A percentile compares a stretch with the other conserved stretches of the same genome.
These are phyloP conservation scores for Naumovozyma dairenensis DNA, from an alignment of 805 yeast genomes.

Conservation along the genomic window DNA sequence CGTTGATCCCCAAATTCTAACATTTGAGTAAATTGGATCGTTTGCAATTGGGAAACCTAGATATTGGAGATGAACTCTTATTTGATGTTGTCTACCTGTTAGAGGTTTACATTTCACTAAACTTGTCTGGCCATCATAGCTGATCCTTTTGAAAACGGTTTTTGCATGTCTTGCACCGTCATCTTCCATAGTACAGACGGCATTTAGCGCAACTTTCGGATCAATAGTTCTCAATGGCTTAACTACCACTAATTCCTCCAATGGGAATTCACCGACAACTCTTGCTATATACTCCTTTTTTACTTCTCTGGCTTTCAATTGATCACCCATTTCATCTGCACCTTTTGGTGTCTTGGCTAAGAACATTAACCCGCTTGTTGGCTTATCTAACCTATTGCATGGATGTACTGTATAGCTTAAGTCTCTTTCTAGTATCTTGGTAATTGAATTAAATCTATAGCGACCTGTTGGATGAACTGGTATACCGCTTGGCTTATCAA, in stretches of 20 bases:
- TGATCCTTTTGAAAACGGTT: constrained; percentile 57
- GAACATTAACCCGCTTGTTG: constrained; percentile 91
- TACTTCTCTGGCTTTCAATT: constrained; percentile 63
- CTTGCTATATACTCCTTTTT: constrained; percentile 77
- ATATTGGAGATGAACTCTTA: constrained; percentile 82
- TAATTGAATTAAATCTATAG: constrained; percentile 63
- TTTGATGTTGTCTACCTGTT: constrained; percentile 94
- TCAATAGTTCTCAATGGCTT: constrained; percentile 60
- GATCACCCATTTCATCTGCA: constrained; percentile 67
- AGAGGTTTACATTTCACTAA: constrained; percentile 76
- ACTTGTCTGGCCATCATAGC: constrained; percentile 53
- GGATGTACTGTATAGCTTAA: constrained; percentile 61
- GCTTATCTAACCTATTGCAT: constrained; percentile 79
- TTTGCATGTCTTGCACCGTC: constrained; percentile 50
- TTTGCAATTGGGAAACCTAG: constrained; percentile 87
- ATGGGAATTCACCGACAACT: constrained; percentile 83
- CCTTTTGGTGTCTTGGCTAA: constrained; percentile 73
- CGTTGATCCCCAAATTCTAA: constrained; percentile 64
- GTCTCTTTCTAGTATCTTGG: constrained; percentile 68
- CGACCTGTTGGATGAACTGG: constrained; percentile 96
- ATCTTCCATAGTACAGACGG: constrained; percentile 31
- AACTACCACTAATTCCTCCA: constrained; percentile 44
- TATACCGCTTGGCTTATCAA: constrained; percentile 89
- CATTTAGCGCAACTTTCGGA: constrained; percentile 63
- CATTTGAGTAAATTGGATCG: constrained; percentile 83